Conservation (phyloP, 495 filamentous ascomycete species). For the Aspergillus cavernicola region DNA sequence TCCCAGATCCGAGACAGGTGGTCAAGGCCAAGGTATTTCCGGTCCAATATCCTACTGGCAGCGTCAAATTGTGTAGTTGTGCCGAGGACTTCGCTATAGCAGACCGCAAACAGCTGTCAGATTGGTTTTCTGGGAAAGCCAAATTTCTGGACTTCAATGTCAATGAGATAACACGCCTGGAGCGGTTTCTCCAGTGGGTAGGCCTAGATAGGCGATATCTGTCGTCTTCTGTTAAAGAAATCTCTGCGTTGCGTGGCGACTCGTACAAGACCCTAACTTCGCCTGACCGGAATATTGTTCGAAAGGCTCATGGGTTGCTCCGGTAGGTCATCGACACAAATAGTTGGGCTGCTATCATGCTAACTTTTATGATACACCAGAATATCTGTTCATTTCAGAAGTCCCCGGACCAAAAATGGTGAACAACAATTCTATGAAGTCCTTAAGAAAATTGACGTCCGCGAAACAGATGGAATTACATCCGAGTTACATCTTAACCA, state of each 20-base stretch:
- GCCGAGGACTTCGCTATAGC: slow-evolving; percentile 30
- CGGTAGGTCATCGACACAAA: slow-evolving; percentile 21
- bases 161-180: slow-evolving; percentile 29
- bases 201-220: slow-evolving; percentile 30
- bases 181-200: slow-evolving; percentile 32
- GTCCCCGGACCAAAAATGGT: slow-evolving; percentile 22
- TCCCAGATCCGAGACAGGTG: slow-evolving; percentile 10
- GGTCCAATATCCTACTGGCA: slow-evolving; percentile 18
- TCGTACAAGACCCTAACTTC: slow-evolving; percentile 15
- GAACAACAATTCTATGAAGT: slow-evolving; percentile 23
- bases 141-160: slow-evolving; percentile 36
- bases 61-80: slow-evolving; percentile 9
- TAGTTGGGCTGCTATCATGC: not conserved
- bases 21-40: slow-evolving; percentile 25
- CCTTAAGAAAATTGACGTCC: slow-evolving; percentile 20
- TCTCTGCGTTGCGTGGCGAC: slow-evolving; percentile 23
- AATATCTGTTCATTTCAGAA: slow-evolving; percentile 30
- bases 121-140: slow-evolving; percentile 23
- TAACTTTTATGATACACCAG: not conserved
- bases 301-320: slow-evolving; percentile 35
- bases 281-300: slow-evolving; percentile 21
- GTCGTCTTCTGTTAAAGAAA: slow-evolving; percentile 32
- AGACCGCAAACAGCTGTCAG: slow-evolving; percentile 29
- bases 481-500: slow-evolving; percentile 22
- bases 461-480: slow-evolving; percentile 30